Evolutionary conservation across 2,329 filamentous ascomycete genomes (phyloP).

Genomic region (Talaromyces atroroseus): DNA sequence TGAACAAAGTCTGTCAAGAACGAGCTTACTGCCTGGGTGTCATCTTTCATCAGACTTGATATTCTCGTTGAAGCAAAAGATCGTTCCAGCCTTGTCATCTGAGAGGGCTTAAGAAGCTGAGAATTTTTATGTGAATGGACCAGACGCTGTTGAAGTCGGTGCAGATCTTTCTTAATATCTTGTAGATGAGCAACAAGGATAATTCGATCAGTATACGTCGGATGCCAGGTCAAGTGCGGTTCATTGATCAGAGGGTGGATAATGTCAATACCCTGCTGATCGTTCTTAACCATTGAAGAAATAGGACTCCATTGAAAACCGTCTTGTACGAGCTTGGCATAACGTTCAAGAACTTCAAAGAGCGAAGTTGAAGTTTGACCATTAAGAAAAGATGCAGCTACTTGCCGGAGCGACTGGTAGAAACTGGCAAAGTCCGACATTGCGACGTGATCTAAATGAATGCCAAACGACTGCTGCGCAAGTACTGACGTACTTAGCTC

Average conservation of each 20-base stretch:
- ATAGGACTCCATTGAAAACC: constrained; percentile 26
- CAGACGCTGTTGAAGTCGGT: constrained; percentile 30
- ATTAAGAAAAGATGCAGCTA: constrained; percentile 17
- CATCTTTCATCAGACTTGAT: constrained; percentile 36
- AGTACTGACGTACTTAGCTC: constrained; percentile 12
- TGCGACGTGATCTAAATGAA: constrained; percentile 35
- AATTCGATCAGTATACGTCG: constrained; percentile 17
- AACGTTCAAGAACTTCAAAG: constrained; percentile 18
- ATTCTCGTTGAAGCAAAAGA: constrained; percentile 37
- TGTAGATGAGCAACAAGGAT: constrained; percentile 30
- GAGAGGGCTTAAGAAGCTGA: constrained; percentile 33
- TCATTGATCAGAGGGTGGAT: constrained; percentile 39
- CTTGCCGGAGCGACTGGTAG: constrained; percentile 24
- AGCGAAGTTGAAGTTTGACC: constrained; percentile 6
- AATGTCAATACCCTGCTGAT: constrained; percentile 24
- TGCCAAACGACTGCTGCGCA: constrained; percentile 21
- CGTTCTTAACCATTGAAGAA: background rate
- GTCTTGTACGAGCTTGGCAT: constrained; percentile 28
- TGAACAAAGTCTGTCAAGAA: constrained; percentile 36
- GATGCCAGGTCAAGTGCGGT: constrained; percentile 24
- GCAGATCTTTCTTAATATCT: constrained; percentile 33
- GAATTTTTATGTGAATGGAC: constrained; percentile 27
- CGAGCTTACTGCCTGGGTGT: constrained; percentile 34
- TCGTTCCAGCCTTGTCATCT: constrained; percentile 39
- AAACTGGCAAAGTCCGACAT: constrained; percentile 28